Percentiles rank a stretch among this genome's conserved stretches.
phyloP scores from a whole-genome alignment of 1,284 basidiomycete species.

The Sporisorium iseilematis-ciliati region DNA sequence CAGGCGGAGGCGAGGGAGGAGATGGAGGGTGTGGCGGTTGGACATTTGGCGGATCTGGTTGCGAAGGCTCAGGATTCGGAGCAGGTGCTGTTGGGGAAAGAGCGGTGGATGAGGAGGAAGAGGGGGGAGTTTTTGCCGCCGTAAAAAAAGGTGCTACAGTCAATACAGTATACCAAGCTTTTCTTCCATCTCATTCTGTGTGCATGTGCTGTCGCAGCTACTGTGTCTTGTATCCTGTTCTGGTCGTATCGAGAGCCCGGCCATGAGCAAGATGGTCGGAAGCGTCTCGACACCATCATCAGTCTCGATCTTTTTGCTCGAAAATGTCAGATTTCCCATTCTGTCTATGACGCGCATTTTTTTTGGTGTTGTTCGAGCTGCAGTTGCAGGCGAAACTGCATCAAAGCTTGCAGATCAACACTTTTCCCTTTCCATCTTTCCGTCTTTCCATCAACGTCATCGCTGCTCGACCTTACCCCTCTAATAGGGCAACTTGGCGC shows the following conservation, averaged over 20 bases:
- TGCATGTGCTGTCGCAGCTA: background rate
- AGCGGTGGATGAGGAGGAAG: constrained; percentile 27
- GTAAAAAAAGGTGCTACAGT: no score
- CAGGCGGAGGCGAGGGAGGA: constrained; percentile 9
- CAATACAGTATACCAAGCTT: background rate
- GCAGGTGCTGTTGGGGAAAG: constrained; percentile 33
- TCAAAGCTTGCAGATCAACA: constrained; percentile 1
- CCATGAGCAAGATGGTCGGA: background rate
- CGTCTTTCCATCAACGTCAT: background rate
- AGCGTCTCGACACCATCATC: background rate
- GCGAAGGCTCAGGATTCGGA: constrained; percentile 36
- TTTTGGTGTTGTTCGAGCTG: constrained; percentile 16
- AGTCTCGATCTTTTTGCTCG: background rate
- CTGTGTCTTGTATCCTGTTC: background rate
- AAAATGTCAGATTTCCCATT: background rate
- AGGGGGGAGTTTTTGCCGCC: constrained; percentile 34
- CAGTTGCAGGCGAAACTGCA: constrained; percentile 10
- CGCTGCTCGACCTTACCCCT: constrained; percentile 5
- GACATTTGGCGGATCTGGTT: constrained; percentile 31
- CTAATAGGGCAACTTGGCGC: background rate
- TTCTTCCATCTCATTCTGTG: no score
- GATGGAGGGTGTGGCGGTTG: constrained; percentile 21
- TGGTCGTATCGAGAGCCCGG: background rate
- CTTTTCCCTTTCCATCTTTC: background rate
- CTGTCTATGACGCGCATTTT: background rate